Conservation (phyloP, 805 yeast species). For the Kodamaea fukazawae region DNA sequence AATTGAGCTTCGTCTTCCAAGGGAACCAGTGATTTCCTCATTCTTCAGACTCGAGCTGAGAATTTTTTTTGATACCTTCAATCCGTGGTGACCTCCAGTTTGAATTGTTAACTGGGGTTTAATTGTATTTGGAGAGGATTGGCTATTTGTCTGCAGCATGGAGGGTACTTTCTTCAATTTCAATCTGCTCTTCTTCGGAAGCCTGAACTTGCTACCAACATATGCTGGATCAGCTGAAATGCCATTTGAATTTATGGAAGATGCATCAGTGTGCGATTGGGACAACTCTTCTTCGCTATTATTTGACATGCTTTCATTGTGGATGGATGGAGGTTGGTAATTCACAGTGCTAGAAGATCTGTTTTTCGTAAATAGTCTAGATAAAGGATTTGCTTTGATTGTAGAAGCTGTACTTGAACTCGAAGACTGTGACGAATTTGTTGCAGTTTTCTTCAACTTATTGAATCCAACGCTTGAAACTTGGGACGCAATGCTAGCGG, state of each 20-base stretch:
- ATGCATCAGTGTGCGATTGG: background rate
- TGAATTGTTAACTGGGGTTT: slow-evolving; percentile 32
- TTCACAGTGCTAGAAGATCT: slow-evolving; percentile 18
- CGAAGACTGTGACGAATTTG: slow-evolving; percentile 27
- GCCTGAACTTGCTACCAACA: slow-evolving; percentile 9
- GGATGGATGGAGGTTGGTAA: slow-evolving; percentile 11
- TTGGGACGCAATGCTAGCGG: slow-evolving; percentile 8
- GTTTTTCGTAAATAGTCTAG: slow-evolving; percentile 31
- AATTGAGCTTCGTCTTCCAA: slow-evolving; percentile 22
- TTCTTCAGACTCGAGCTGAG: slow-evolving; percentile 18
- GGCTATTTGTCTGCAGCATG: background rate
- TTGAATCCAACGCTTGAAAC: slow-evolving; percentile 25
- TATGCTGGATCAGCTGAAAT: background rate
- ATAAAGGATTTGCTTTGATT: slow-evolving; percentile 26
- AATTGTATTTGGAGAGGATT: slow-evolving; percentile 1
- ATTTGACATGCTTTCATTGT: slow-evolving; percentile 7
- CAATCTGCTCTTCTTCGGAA: slow-evolving; percentile 10
- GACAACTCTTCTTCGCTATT: slow-evolving; percentile 12
- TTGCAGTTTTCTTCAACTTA: slow-evolving; percentile 28
- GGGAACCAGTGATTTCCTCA: slow-evolving; percentile 9
- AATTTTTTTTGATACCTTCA: slow-evolving; percentile 24
- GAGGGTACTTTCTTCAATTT: slow-evolving; percentile 2
- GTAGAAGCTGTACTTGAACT: slow-evolving; percentile 14
- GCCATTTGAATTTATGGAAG: background rate
- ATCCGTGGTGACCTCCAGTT: slow-evolving; percentile 25